Conservation (phyloP, 768 basidiomycete genomes). For the Kwoniella bestiolae region DNA sequence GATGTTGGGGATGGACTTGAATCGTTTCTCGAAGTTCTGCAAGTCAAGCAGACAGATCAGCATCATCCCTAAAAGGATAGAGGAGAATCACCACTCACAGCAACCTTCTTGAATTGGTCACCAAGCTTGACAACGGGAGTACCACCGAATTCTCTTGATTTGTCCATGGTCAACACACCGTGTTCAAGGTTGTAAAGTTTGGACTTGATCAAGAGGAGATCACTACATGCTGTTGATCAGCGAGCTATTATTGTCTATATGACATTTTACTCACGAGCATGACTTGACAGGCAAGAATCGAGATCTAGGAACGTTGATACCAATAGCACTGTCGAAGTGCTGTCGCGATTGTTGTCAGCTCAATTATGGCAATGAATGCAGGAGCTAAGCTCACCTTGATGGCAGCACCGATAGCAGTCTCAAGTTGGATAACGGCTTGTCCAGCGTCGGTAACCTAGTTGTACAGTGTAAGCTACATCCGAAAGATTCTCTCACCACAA, state of each 20-base stretch:
- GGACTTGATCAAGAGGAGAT: constrained; percentile 81
- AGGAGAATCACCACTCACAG: constrained; percentile 32
- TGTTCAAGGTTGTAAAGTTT: constrained; percentile 90
- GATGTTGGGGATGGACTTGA: constrained; percentile 90
- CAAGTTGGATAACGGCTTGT: constrained; percentile 82
- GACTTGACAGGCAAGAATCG: constrained; percentile 85
- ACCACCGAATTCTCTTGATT: constrained; percentile 54
- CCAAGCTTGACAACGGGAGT: constrained; percentile 96
- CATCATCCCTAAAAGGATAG: neutral
- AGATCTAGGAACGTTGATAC: constrained; percentile 90
- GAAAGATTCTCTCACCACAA: neutral
- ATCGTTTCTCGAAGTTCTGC: constrained; percentile 84
- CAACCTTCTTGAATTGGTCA: constrained; percentile 93
- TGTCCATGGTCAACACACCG: constrained; percentile 77
- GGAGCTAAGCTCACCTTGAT: constrained; percentile 69
- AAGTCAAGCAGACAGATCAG: constrained; percentile 34
- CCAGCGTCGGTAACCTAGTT: constrained; percentile 85
- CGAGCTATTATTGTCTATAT: constrained; percentile 58
- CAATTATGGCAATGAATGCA: too few species aligned
- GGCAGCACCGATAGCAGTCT: constrained; percentile 91
- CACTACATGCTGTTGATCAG: constrained; percentile 27
- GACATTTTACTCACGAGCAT: constrained; percentile 63
- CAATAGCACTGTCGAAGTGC: constrained; percentile 72
- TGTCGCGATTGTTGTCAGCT: constrained; percentile 10
- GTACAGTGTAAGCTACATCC: neutral